These are phyloP conservation scores for Macrolepiota dolichaula DNA, from an alignment of 768 basidiomycete genomes.

Conservation along the genomic window DNA sequence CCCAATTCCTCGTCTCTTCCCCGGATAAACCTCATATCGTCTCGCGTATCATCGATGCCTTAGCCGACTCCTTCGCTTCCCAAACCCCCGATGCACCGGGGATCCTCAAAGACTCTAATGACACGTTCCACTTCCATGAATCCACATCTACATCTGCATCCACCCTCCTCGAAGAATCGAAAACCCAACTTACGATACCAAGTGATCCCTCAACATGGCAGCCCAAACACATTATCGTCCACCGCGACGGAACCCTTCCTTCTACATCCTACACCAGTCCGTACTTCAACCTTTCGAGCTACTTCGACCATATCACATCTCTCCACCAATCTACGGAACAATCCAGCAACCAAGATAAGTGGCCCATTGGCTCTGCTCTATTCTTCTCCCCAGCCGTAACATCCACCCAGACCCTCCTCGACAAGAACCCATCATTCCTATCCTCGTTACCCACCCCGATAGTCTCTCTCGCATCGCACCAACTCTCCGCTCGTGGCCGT, in stretches of 20 bases:
- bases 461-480: conserved; percentile 82
- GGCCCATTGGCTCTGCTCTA: conserved; percentile 73
- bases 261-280: conserved; percentile 51
- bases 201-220: conserved; percentile 34
- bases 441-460: conserved; percentile 68
- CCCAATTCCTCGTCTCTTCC: conserved; percentile 55
- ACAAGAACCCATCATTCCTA: conserved; percentile 78
- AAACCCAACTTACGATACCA: conserved; percentile 11
- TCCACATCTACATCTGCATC: conserved; percentile 26
- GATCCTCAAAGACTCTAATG: conserved; percentile 60
- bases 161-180: conserved; percentile 22
- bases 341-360: conserved; percentile 19
- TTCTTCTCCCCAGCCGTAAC: conserved; percentile 89
- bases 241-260: conserved; percentile 45
- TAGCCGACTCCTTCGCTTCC: conserved; percentile 27
- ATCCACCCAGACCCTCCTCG: conserved; percentile 92
- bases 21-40: conserved; percentile 40
- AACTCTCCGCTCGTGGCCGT: conserved; percentile 85
- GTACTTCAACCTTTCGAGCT: conserved; percentile 63
- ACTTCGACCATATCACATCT: conserved; percentile 49
- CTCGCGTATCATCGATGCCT: conserved; percentile 31
- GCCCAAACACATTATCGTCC: conserved; percentile 54
- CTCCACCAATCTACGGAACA: conserved; percentile 24
- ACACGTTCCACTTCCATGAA: conserved; percentile 64
- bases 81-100: conserved; percentile 14